These are phyloP conservation scores for Xylariaceae sp. DNA, from an alignment of 2,329 filamentous ascomycete genomes.

Conservation along the genomic window DNA sequence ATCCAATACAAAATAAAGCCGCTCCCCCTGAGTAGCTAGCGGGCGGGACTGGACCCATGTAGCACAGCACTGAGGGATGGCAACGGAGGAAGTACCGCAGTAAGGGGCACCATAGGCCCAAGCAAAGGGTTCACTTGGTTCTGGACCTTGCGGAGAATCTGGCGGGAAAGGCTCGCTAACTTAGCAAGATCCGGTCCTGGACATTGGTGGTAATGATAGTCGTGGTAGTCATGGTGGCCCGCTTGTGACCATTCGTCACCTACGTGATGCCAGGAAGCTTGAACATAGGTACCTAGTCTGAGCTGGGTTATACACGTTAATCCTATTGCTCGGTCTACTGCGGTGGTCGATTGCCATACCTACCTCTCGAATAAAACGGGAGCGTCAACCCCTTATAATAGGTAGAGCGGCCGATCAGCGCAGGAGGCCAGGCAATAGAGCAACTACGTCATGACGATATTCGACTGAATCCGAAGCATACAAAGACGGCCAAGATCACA, in stretches of 20 bases:
- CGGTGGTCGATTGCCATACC: no score
- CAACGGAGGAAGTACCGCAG: neutral
- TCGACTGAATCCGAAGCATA: conserved; percentile 20
- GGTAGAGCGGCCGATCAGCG: no score
- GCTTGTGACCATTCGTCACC: conserved; percentile 17
- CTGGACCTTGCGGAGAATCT: conserved; percentile 10
- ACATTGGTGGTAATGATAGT: conserved; percentile 11
- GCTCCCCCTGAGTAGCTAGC: conserved; percentile 12
- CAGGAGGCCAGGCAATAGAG: no score
- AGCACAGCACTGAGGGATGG: conserved; percentile 13
- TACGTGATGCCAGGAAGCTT: conserved; percentile 13
- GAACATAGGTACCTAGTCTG: conserved; percentile 10
- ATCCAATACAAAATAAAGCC: conserved; percentile 27
- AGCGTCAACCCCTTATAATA: no score
- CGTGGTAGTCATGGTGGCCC: conserved; percentile 15
- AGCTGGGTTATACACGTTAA: conserved; percentile 5
- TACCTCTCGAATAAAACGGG: no score
- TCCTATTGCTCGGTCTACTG: no score
- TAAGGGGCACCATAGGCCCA: neutral
- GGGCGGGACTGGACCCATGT: conserved; percentile 17
- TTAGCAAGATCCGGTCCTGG: conserved; percentile 15
- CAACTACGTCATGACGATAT: conserved; percentile 8
- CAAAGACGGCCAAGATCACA: conserved; percentile 19
- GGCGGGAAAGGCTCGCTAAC: conserved; percentile 19
- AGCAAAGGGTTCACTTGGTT: conserved; percentile 12